Conservation (phyloP, 306 rosid genomes). For the Clitoria ternatea region DNA sequence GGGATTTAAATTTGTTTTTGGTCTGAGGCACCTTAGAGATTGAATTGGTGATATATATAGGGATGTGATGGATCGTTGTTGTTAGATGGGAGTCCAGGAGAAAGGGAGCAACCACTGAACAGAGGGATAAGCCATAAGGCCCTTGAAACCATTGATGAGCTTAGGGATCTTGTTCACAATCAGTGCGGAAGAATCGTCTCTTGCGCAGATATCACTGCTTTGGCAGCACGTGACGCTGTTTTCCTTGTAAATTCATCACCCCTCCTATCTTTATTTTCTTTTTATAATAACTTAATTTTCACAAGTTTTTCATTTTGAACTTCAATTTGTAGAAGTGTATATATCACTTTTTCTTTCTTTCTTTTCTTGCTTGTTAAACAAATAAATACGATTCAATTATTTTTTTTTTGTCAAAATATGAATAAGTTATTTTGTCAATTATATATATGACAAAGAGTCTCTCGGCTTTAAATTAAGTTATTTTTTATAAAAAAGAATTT, state of each 20-base stretch:
- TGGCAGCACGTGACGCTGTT: conserved; percentile 60
- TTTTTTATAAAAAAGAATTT: no score
- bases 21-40: no score
- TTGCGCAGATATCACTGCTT: conserved; percentile 48
- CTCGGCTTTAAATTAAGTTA: no score
- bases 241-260: conserved; percentile 24
- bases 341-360: no score
- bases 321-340: no score
- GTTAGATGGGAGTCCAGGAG: conserved; percentile 42
- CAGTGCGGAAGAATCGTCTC: conserved; percentile 51
- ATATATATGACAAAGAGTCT: no score
- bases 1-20: no score
- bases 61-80: conserved; percentile 61
- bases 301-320: no score
- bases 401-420: no score
- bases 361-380: no score
- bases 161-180: conserved; percentile 30
- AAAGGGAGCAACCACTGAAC: conserved; percentile 19
- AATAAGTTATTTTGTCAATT: no score
- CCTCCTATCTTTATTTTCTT: not conserved
- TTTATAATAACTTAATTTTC: not conserved
- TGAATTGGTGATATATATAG: conserved; percentile 6
- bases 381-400: no score
- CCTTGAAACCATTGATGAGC: conserved; percentile 38
- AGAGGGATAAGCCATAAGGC: conserved; percentile 26